Base-by-base conservation (phyloP, 2,329 filamentous ascomycete genomes). In the Colletotrichum filicis region DNA sequence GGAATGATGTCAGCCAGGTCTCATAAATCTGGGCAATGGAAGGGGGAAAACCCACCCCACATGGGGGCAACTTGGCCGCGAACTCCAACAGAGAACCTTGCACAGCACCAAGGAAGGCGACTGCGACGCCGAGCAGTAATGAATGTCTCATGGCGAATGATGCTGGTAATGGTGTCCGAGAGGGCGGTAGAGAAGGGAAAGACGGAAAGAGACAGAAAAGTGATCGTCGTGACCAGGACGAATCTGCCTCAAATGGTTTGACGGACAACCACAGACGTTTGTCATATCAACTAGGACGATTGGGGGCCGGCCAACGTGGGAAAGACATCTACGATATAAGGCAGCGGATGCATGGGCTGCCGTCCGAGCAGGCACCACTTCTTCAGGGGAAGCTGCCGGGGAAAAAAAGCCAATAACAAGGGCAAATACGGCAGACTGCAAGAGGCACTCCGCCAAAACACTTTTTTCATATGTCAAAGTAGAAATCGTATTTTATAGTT, bases 21-120 rank as follows among this genome's bases (percentile, higher is more conserved):
- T 19, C 6, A 7, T 8, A 49, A n/a, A 12, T 12, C 16, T 65
- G 14, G 46, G 28, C 14, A 8, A 49, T 22, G 19, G 16, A 53
- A 8, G 2, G 11, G 11, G 3, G 16, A 19, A 42, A 12, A 66
- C 59, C 68, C 66, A 78, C 77, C 28, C 77, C 76, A 46, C 77
- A 79, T n/a, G 56, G 24, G 4, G 77, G 74, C 12, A 79, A 30
- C 57, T 74, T 59, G 35, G 28, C 57, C 22, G 66, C 67, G 63
- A 75, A 77, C 35, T 75, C 71, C 7, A 76, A 11, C 2, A 76
- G 55, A 30, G 74, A 66, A 5, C 64, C 69, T 28, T 68, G 57
- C n/a, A 65, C 67, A 24, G 52, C 60, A n/a, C 37, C 57, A 28
- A 77, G 66, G 24, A 68, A 67, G 58, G 66, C 74, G 28, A 69